Conservation (phyloP, 192 early-diverging fungal genomes). For the Thoreauomyces humboldtii region DNA sequence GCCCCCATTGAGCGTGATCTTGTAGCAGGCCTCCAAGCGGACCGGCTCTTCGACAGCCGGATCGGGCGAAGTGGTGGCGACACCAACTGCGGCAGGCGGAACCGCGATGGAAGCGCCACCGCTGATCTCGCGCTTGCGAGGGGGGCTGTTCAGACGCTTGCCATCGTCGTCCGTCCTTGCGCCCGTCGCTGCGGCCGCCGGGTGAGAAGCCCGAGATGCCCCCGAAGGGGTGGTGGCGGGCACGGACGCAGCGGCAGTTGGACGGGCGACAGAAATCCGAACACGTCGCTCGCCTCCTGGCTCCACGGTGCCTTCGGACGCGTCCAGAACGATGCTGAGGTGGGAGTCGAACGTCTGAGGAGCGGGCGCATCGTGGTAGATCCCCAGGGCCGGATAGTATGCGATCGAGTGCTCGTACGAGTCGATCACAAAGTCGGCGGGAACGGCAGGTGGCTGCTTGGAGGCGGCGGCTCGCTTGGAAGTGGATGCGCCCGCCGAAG, state of each 20-base stretch:
- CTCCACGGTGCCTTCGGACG: conserved; percentile 39
- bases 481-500: conserved; percentile 22
- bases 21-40: conserved; percentile 40
- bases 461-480: background rate
- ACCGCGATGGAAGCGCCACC: background rate
- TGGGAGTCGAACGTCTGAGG: background rate
- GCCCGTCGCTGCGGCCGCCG: conserved; percentile 11
- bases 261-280: conserved; percentile 1
- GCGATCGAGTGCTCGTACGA: conserved; percentile 29
- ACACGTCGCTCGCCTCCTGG: conserved; percentile 29
- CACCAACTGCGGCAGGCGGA: background rate
- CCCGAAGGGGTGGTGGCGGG: background rate
- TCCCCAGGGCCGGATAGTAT: conserved; percentile 22
- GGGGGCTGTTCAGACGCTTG: background rate
- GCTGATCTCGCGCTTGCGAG: background rate
- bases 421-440: conserved; percentile 45
- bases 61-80: background rate
- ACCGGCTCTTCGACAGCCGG: conserved; percentile 20
- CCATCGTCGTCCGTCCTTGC: too few species aligned
- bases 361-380: conserved; percentile 3
- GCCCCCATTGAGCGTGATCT: conserved; percentile 42
- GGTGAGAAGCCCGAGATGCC: background rate
- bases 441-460: conserved; percentile 6
- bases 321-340: conserved; percentile 15
- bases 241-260: background rate